Percentiles rank a stretch among this genome's conserved stretches.
phyloP scores from a whole-genome alignment of 2,329 filamentous ascomycete genomes.

The Chaetothyriales sp. region DNA sequence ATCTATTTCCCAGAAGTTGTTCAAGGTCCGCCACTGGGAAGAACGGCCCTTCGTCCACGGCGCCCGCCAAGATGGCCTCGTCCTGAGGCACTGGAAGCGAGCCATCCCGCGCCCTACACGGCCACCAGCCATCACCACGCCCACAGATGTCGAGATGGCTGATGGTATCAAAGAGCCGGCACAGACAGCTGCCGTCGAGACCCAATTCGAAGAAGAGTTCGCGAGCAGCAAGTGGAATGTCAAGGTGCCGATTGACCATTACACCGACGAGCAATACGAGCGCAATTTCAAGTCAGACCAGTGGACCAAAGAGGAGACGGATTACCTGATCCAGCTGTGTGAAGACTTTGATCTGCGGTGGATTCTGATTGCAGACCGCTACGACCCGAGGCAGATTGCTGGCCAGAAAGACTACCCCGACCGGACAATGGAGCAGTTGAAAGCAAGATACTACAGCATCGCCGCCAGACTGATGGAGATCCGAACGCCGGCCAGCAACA shows the following conservation, averaged over 20 bases:
- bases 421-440: conserved; percentile 77
- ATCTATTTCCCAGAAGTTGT: conserved; percentile 13
- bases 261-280: conserved; percentile 77
- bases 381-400: conserved; percentile 42
- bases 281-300: conserved; percentile 55
- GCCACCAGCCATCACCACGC: conserved; percentile 15
- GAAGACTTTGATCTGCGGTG: conserved; percentile 75
- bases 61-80: conserved; percentile 55
- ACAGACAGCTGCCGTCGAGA: conserved; percentile 20
- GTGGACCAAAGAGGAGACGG: conserved; percentile 88
- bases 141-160: conserved; percentile 19
- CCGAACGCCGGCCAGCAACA: conserved; percentile 65
- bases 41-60: conserved; percentile 54
- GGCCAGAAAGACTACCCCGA: conserved; percentile 28
- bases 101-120: conserved; percentile 28
- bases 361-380: conserved; percentile 83
- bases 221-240: conserved; percentile 80
- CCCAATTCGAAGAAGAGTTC: conserved; percentile 31
- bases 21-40: conserved; percentile 17
- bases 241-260: conserved; percentile 59
- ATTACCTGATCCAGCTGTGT: conserved; percentile 66
- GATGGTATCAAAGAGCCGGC: conserved; percentile 21
- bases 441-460: conserved; percentile 77
- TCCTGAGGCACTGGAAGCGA: conserved; percentile 67
- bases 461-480: conserved; percentile 68